These are phyloP conservation scores for Skeletonema costatum DNA, from an alignment of 108 stramenopile genomes.

Conservation along the genomic window DNA sequence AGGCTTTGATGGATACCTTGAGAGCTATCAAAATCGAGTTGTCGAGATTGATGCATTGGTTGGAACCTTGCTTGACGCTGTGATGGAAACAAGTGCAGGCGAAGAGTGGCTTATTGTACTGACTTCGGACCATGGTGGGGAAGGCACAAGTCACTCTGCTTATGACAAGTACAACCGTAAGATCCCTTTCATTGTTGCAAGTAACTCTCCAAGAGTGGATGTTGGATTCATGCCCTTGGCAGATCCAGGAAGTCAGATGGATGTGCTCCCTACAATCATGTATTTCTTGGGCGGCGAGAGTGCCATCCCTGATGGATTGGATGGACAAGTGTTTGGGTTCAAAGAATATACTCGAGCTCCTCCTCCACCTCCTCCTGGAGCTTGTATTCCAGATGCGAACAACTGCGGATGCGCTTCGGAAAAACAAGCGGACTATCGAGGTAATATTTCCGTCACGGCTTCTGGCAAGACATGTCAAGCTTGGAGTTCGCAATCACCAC, in stretches of 20 bases:
- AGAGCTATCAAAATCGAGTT: background rate
- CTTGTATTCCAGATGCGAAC: background rate
- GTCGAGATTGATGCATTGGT: background rate
- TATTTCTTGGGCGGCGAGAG: background rate
- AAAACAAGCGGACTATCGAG: slow-evolving; percentile 38
- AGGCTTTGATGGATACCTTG: slow-evolving; percentile 12
- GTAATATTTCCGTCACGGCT: slow-evolving; percentile 6
- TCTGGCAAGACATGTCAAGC: slow-evolving; percentile 19
- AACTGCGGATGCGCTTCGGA: background rate
- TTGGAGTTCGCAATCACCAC: slow-evolving; percentile 23
- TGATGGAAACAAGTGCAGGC: slow-evolving; percentile 4
- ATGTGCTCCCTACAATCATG: background rate
- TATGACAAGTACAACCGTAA: background rate
- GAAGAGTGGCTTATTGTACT: slow-evolving; percentile 17
- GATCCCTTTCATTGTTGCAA: background rate
- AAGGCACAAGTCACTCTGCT: slow-evolving; percentile 3
- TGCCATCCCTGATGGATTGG: background rate
- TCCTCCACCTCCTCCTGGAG: background rate
- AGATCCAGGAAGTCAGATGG: background rate
- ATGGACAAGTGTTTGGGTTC: background rate
- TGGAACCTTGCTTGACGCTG: slow-evolving; percentile 3
- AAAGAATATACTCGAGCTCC: background rate
- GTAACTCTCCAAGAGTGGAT: background rate
- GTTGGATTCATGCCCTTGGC: background rate
- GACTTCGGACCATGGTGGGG: slow-evolving; percentile 16